Percentiles rank a stretch among this genome's conserved stretches.
phyloP scores from a whole-genome alignment of 257 asterid species.

The Solanum rostratum region DNA sequence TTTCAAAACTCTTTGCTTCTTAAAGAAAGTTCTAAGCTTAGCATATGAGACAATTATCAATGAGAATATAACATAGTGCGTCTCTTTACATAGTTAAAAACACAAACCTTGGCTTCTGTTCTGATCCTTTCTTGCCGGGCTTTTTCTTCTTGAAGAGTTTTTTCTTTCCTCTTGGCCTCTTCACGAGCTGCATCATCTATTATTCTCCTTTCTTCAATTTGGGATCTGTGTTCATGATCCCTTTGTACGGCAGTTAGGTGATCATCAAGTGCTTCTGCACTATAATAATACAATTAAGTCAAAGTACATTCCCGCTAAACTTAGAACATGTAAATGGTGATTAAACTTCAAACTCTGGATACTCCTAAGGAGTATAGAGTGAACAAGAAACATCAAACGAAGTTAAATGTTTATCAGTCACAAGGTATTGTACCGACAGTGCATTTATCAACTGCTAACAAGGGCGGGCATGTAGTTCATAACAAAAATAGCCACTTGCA shows the following conservation, averaged over 20 bases:
- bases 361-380: neutral
- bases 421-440: neutral
- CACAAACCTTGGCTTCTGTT: constrained; percentile 73
- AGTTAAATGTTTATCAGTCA: neutral
- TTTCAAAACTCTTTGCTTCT: neutral
- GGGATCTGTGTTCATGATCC: constrained; percentile 83
- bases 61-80: neutral
- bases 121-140: constrained; percentile 45
- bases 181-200: constrained; percentile 87
- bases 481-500: neutral
- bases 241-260: constrained; percentile 79
- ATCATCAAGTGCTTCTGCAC: constrained; percentile 94
- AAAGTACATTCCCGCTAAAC: constrained; percentile 6
- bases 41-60: neutral
- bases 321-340: neutral
- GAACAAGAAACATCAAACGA: neutral
- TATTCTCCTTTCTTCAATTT: constrained; percentile 78
- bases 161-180: constrained; percentile 81
- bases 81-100: neutral
- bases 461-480: neutral
- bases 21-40: neutral
- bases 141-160: constrained; percentile 57
- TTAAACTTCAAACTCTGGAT: neutral
- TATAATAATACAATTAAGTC: constrained; percentile 15
- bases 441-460: neutral